Conservation (phyloP, 352 stramenopile genomes). For the Pythium phragmiticola region DNA sequence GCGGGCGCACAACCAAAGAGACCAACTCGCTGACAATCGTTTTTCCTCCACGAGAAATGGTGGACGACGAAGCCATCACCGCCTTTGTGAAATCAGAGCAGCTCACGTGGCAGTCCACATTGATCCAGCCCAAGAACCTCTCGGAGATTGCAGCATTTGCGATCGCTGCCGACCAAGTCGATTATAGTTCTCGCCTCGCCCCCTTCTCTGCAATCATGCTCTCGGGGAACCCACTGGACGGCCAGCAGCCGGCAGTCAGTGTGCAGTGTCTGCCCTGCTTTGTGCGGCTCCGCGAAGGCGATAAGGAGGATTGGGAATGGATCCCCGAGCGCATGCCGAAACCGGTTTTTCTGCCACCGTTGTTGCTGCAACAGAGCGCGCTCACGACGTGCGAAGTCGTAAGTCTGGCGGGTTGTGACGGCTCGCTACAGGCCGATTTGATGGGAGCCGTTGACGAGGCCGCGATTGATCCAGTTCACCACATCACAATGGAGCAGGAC, state of each 20-base stretch:
- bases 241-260: slow-evolving; percentile 54
- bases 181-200: slow-evolving; percentile 44
- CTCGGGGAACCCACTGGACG: slow-evolving; percentile 72
- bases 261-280: slow-evolving; percentile 69
- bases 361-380: slow-evolving; percentile 51
- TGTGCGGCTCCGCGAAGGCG: slow-evolving; percentile 44
- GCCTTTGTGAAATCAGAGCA: slow-evolving; percentile 59
- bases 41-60: slow-evolving; percentile 33
- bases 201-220: slow-evolving; percentile 66
- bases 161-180: slow-evolving; percentile 51
- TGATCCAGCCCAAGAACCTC: slow-evolving; percentile 45
- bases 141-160: slow-evolving; percentile 53
- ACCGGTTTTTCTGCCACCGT: slow-evolving; percentile 32
- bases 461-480: slow-evolving; percentile 32
- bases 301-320: slow-evolving; percentile 79
- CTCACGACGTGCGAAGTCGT: slow-evolving; percentile 48
- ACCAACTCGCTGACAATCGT: slow-evolving; percentile 44
- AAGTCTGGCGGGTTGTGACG: slow-evolving; percentile 38
- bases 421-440: slow-evolving; percentile 48
- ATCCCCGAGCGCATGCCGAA: slow-evolving; percentile 36
- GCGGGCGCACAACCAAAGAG: slow-evolving; percentile 28
- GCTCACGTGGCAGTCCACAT: slow-evolving; percentile 48
- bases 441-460: slow-evolving; percentile 35
- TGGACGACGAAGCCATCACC: slow-evolving; percentile 45
- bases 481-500: slow-evolving; percentile 37